Percentiles rank a stretch among this genome's conserved stretches.
phyloP scores from a whole-genome alignment of 441 rosid genomes.

The Adansonia rubrostipa region DNA sequence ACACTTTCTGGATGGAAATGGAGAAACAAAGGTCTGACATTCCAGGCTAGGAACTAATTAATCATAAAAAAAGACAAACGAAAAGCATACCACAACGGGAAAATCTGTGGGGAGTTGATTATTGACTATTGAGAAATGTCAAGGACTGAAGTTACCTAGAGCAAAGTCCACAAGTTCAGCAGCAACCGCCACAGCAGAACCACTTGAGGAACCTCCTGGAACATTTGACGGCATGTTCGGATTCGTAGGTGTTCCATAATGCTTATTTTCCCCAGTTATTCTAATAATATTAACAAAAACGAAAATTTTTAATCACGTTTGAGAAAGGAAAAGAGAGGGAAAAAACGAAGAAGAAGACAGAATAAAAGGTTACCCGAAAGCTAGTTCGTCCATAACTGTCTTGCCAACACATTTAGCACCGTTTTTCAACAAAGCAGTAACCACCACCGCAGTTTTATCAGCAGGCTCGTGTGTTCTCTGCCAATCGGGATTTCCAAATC shows the following conservation, averaged over 20 bases:
- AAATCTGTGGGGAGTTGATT: not conserved
- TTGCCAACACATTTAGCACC: slow-evolving; percentile 96
- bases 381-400: slow-evolving; percentile 85
- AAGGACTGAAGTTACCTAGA: slow-evolving; percentile 56
- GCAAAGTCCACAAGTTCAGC: slow-evolving; percentile 88
- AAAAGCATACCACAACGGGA: not conserved
- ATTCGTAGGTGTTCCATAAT: slow-evolving; percentile 85
- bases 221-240: slow-evolving; percentile 63
- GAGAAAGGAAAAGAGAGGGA: not conserved
- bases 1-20: not conserved
- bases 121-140: slow-evolving; percentile 15
- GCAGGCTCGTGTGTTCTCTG: slow-evolving; percentile 73
- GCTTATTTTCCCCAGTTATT: slow-evolving; percentile 76
- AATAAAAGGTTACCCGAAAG: slow-evolving; percentile 59
- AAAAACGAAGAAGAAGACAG: not conserved
- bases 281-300: slow-evolving; percentile 43
- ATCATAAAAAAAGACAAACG: not conserved
- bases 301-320: not conserved
- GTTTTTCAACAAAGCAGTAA: slow-evolving; percentile 68
- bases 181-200: slow-evolving; percentile 92
- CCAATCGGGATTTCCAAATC: slow-evolving; percentile 92
- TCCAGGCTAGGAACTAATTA: not conserved
- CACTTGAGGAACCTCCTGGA: slow-evolving; percentile 96
- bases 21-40: not conserved
- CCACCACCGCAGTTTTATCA: slow-evolving; percentile 71